A percentile compares a stretch with the other conserved stretches of the same genome.
Evolutionary conservation across 73 alveolate genomes (phyloP).

Genomic region (Breviolum minutum): DNA sequence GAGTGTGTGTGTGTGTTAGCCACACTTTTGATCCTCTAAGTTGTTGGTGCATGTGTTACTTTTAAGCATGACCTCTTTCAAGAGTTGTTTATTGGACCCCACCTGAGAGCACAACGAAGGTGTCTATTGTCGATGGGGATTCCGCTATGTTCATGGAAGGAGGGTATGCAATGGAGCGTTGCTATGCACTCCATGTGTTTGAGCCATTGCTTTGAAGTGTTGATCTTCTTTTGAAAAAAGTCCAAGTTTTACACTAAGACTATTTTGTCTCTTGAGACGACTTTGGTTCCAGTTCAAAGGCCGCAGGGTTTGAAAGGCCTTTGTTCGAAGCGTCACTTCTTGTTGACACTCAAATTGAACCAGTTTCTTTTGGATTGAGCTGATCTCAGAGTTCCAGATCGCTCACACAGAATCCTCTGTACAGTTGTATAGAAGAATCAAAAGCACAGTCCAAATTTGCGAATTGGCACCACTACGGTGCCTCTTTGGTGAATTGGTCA

Average conservation of each 20-base stretch:
- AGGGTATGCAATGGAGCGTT: neutral
- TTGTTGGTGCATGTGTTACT: too few species aligned
- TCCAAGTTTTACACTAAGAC: neutral
- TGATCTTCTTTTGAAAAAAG: neutral
- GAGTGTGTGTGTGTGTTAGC: too few species aligned
- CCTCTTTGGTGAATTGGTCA: too few species aligned
- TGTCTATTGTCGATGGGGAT: conserved; percentile 29
- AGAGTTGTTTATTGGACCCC: too few species aligned
- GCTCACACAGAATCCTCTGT: too few species aligned
- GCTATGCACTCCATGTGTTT: conserved; percentile 58
- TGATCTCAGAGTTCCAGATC: too few species aligned
- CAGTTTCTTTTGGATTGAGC: too few species aligned
- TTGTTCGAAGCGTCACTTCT: neutral
- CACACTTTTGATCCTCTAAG: too few species aligned
- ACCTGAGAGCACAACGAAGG: neutral
- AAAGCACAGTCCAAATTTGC: too few species aligned
- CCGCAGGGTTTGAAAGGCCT: neutral
- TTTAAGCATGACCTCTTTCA: too few species aligned
- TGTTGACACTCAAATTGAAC: neutral
- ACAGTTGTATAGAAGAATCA: too few species aligned
- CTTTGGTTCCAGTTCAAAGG: neutral
- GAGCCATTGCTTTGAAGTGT: neutral
- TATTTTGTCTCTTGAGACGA: neutral
- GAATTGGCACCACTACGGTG: too few species aligned
- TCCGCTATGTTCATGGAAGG: neutral